Conservation (phyloP, 768 basidiomycete species). For the Mycena haematopus region DNA sequence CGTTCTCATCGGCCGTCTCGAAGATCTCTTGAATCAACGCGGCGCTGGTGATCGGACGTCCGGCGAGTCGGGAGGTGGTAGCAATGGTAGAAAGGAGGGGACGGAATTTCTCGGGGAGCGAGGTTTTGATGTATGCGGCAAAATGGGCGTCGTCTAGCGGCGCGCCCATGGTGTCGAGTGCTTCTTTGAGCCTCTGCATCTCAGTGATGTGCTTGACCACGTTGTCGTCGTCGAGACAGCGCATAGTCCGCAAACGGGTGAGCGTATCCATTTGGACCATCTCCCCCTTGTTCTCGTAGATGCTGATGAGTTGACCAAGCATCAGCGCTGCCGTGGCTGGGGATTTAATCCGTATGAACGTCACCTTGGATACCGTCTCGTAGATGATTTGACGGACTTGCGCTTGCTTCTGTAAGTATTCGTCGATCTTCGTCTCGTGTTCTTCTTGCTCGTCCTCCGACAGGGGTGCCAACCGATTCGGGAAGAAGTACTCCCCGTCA, state of each 20-base stretch:
- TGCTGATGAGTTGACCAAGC: conserved; percentile 32
- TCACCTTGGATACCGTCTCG: conserved; percentile 31
- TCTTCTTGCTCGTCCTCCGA: conserved; percentile 32
- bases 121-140: conserved; percentile 22
- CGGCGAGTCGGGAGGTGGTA: background rate
- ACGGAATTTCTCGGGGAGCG: conserved; percentile 8
- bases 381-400: conserved; percentile 36
- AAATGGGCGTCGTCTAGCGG: background rate
- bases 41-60: background rate
- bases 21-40: conserved; percentile 22
- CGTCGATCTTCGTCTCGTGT: conserved; percentile 29
- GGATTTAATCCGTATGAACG: conserved; percentile 34
- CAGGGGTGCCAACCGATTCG: conserved; percentile 8
- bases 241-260: conserved; percentile 31
- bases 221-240: conserved; percentile 24
- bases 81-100: conserved; percentile 2
- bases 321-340: conserved; percentile 26
- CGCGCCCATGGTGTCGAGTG: conserved; percentile 20
- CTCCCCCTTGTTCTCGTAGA: conserved; percentile 33
- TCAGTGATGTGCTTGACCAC: conserved; percentile 16
- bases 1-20: conserved; percentile 12
- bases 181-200: conserved; percentile 40
- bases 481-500: conserved; percentile 28
- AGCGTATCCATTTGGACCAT: conserved; percentile 30
- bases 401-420: conserved; percentile 35